Percentiles rank a stretch among this genome's conserved stretches.
phyloP scores from a whole-genome alignment of 345 rosid species.

The Lumnitzera littorea region DNA sequence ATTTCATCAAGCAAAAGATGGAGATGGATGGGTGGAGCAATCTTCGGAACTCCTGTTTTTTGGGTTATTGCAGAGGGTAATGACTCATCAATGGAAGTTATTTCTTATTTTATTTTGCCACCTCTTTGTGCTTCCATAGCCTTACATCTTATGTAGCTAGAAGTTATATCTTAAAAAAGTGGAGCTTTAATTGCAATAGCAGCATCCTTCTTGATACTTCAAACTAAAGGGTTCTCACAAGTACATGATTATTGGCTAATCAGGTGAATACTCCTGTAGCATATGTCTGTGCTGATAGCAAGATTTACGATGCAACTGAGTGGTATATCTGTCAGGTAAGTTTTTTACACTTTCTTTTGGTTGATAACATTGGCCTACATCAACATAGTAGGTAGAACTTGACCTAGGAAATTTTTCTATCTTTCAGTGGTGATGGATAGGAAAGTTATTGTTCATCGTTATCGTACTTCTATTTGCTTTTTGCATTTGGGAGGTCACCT shows the following conservation, averaged over 20 bases:
- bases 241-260: slow-evolving; percentile 3
- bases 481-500: too few relatives aligned
- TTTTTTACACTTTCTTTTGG: slow-evolving; percentile 1
- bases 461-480: too few relatives aligned
- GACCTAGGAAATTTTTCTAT: too few relatives aligned
- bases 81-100: not conserved
- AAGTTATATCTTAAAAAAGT: too few relatives aligned
- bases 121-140: not conserved
- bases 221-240: not conserved
- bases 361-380: not conserved
- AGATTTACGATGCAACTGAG: slow-evolving; percentile 78
- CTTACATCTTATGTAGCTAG: not conserved
- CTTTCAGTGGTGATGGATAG: too few relatives aligned
- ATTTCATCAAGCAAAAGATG: slow-evolving; percentile 93
- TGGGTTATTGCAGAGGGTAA: slow-evolving; percentile 85
- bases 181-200: too few relatives aligned
- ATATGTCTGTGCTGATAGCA: slow-evolving; percentile 86
- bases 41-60: slow-evolving; percentile 69
- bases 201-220: too few relatives aligned
- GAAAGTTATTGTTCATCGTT: too few relatives aligned
- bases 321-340: slow-evolving; percentile 98
- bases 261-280: slow-evolving; percentile 85
- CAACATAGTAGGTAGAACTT: too few relatives aligned
- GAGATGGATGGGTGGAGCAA: slow-evolving; percentile 99
- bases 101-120: not conserved